Evolutionary conservation across 306 rosid genomes (phyloP).

Genomic region (Gillenia trifoliata): DNA sequence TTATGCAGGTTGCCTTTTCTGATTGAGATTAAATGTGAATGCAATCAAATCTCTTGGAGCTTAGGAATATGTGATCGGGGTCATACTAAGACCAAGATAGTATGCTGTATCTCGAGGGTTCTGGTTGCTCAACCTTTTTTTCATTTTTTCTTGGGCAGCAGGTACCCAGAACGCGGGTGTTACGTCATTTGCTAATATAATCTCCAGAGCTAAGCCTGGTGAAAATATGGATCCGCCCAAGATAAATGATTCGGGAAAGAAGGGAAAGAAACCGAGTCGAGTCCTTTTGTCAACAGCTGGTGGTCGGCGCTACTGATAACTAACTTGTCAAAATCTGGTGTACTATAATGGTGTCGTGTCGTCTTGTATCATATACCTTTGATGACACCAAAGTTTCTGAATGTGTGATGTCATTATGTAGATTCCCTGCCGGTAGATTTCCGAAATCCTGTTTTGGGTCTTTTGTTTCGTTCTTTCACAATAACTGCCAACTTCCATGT

Average conservation of each 20-base stretch:
- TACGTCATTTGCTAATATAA: conserved; percentile 65
- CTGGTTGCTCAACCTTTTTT: neutral
- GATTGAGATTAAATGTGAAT: neutral
- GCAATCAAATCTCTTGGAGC: neutral
- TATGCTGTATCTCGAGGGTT: neutral
- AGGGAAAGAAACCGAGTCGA: conserved; percentile 73
- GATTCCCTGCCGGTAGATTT: neutral
- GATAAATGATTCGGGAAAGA: conserved; percentile 70
- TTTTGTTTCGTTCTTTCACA: too few relatives aligned
- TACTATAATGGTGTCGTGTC: neutral
- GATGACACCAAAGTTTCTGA: neutral
- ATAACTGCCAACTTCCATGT: too few relatives aligned
- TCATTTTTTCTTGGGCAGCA: conserved; percentile 26
- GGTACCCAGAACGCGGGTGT: conserved; percentile 39
- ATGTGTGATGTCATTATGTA: neutral
- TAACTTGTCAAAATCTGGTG: neutral
- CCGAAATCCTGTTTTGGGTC: too few relatives aligned
- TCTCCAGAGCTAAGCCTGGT: conserved; percentile 52
- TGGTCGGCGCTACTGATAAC: conserved; percentile 75
- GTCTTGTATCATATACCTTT: neutral
- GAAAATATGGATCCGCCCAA: conserved; percentile 43
- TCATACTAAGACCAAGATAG: too few relatives aligned
- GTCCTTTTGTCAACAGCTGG: conserved; percentile 87
- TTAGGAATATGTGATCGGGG: neutral
- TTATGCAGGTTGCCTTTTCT: neutral